Evolutionary conservation across 805 yeast genomes (phyloP).

Genomic region (Blastobotrys parvus): DNA sequence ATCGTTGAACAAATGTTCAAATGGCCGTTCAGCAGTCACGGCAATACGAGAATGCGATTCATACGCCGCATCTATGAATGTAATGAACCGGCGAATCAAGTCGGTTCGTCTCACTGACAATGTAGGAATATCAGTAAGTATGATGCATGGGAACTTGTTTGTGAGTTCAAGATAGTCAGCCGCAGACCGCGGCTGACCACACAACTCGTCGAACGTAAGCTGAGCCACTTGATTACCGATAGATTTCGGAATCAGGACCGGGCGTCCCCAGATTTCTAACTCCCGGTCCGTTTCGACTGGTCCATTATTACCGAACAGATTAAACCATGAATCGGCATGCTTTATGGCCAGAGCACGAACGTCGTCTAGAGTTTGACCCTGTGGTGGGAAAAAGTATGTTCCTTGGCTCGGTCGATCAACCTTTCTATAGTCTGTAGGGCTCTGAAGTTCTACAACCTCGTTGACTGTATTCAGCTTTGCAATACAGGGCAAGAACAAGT

Average conservation of each 20-base stretch:
- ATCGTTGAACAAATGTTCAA: slow-evolving; percentile 77
- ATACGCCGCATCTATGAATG: slow-evolving; percentile 91
- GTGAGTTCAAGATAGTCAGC: slow-evolving; percentile 91
- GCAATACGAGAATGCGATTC: slow-evolving; percentile 85
- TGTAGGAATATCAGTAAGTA: slow-evolving; percentile 90
- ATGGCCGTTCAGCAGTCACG: slow-evolving; percentile 81
- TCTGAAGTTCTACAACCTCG: slow-evolving; percentile 69
- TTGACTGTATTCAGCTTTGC: slow-evolving; percentile 65
- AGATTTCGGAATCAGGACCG: slow-evolving; percentile 63
- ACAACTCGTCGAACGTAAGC: slow-evolving; percentile 76
- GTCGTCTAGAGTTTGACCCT: slow-evolving; percentile 48
- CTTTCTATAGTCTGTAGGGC: slow-evolving; percentile 91
- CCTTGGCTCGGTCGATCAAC: slow-evolving; percentile 75
- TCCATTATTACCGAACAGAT: slow-evolving; percentile 51
- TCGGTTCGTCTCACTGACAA: slow-evolving; percentile 73
- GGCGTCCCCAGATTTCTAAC: slow-evolving; percentile 77
- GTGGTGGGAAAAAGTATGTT: slow-evolving; percentile 67
- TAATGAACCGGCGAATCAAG: slow-evolving; percentile 82
- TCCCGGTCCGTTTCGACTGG: slow-evolving; percentile 29
- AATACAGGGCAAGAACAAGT: slow-evolving; percentile 87
- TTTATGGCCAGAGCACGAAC: slow-evolving; percentile 42
- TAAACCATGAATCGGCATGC: slow-evolving; percentile 74
- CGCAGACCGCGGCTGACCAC: slow-evolving; percentile 83
- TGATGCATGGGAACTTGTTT: slow-evolving; percentile 60
- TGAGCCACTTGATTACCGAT: slow-evolving; percentile 80